Conservation (phyloP, 2,329 filamentous ascomycete species). For the Blastomyces gilchristii region DNA sequence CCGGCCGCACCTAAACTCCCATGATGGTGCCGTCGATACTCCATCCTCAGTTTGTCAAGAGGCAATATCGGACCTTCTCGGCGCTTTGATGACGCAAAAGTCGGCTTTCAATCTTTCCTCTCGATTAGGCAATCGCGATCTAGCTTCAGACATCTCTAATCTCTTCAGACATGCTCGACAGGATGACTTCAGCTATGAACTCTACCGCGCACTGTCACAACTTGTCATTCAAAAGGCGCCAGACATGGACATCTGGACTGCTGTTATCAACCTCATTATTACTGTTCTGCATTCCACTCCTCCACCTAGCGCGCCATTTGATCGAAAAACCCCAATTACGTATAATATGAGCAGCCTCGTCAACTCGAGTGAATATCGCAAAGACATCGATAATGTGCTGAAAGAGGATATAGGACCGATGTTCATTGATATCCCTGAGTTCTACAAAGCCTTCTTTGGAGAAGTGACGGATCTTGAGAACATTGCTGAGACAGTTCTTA, state of each 20-base stretch:
- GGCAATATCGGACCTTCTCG: not conserved
- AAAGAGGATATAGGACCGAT: not conserved
- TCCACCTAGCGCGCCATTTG: not conserved
- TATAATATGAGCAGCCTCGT: not conserved
- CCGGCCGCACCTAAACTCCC: not conserved
- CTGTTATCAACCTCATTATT: constrained; percentile 10
- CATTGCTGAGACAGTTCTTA: not conserved
- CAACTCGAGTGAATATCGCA: not conserved
- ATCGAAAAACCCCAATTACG: not conserved
- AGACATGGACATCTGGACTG: constrained; percentile 13
- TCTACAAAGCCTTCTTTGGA: not conserved
- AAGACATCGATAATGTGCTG: not conserved
- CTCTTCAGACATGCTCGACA: not conserved
- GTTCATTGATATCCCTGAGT: not conserved
- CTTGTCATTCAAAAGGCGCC: constrained; percentile 7
- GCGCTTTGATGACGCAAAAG: not conserved
- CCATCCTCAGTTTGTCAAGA: not conserved
- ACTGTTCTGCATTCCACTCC: constrained; percentile 5
- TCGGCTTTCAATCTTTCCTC: not conserved
- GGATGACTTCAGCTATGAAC: not conserved
- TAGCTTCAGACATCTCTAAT: not conserved
- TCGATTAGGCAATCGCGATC: not conserved
- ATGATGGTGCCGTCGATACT: not conserved
- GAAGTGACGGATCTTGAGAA: not conserved
- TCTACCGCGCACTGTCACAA: not conserved